phyloP scores from a whole-genome alignment of 164 flowering plant genomes.

The Taxillus chinensis region DNA sequence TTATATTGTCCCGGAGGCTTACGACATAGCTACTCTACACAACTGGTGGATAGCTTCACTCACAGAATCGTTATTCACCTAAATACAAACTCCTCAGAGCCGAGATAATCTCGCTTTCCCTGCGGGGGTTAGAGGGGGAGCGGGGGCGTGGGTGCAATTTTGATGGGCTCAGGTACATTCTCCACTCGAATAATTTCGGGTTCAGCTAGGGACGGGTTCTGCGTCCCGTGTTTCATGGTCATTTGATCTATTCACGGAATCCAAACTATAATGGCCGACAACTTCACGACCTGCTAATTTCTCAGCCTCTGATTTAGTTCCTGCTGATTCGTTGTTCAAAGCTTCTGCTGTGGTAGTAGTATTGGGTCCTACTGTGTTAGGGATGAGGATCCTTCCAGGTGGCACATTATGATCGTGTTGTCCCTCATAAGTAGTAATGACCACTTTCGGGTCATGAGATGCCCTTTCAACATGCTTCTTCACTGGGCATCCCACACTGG shows the following conservation, averaged over 20 bases:
- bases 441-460: slow-evolving; percentile 41
- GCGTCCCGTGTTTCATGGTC: neutral
- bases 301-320: neutral
- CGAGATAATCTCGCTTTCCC: neutral
- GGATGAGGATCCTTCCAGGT: slow-evolving; percentile 32
- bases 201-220: neutral
- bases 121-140: too few relatives aligned
- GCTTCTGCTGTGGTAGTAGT: neutral
- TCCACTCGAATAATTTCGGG: neutral
- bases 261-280: neutral
- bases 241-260: neutral
- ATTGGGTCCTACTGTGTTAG: slow-evolving; percentile 14
- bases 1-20: neutral
- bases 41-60: neutral
- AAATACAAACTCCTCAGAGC: neutral
- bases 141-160: neutral
- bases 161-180: neutral
- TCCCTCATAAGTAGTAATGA: slow-evolving; percentile 51
- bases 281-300: neutral
- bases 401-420: slow-evolving; percentile 42
- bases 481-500: slow-evolving; percentile 47
- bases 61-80: neutral
- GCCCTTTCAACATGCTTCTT: slow-evolving; percentile 65
- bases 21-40: neutral
- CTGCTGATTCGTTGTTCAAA: neutral